These are phyloP conservation scores for Phytopythium delawarense DNA, from an alignment of 352 stramenopile genomes.

Conservation along the genomic window DNA sequence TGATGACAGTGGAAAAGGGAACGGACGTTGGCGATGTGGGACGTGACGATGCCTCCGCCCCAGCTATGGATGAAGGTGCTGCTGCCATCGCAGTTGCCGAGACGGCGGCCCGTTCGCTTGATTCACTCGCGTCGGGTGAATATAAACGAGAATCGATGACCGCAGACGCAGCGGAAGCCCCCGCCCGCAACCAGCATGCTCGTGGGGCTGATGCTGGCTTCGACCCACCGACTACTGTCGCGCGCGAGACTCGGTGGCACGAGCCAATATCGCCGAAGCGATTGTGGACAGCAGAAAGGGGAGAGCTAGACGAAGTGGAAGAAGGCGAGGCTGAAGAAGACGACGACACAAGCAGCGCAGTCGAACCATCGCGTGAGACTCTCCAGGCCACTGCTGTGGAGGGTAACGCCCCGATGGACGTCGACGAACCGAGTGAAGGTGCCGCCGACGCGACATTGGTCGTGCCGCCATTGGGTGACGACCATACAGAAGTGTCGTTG, in stretches of 20 bases:
- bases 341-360: neutral
- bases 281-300: neutral
- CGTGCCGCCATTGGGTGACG: neutral
- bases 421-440: neutral
- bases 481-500: neutral
- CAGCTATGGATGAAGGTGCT: neutral
- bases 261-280: neutral
- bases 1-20: neutral
- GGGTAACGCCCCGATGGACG: neutral
- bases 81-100: neutral
- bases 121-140: neutral
- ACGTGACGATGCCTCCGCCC: neutral
- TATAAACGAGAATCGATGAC: neutral
- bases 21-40: neutral
- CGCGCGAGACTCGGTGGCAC: neutral
- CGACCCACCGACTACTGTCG: neutral
- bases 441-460: neutral
- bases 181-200: neutral
- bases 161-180: neutral
- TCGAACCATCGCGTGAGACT: neutral
- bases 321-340: slow-evolving; percentile 8
- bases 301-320: neutral
- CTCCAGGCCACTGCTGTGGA: neutral
- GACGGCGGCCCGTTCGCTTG: neutral
- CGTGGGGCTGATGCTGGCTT: neutral